phyloP scores from a whole-genome alignment of 2,329 filamentous ascomycete genomes.

The Elsinoe fawcettii region DNA sequence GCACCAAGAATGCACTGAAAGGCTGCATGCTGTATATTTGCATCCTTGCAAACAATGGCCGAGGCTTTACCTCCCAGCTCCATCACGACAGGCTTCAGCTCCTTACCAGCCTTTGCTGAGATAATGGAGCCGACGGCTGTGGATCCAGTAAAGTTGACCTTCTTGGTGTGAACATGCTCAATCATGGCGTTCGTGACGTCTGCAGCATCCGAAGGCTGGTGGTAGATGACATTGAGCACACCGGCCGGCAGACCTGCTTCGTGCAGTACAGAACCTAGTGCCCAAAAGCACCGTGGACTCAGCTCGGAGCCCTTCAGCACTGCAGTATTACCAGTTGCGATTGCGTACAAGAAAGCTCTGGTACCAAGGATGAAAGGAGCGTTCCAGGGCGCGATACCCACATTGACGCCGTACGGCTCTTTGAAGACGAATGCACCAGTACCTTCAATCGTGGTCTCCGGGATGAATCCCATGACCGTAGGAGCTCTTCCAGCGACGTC shows the following conservation, averaged over 20 bases:
- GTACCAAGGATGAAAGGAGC: slow-evolving; percentile 31
- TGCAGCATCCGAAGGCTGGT: slow-evolving; percentile 51
- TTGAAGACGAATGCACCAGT: slow-evolving; percentile 33
- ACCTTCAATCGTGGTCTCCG: slow-evolving; percentile 24
- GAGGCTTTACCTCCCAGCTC: slow-evolving; percentile 40
- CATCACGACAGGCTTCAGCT: slow-evolving; percentile 38
- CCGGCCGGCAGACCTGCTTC: slow-evolving; percentile 41
- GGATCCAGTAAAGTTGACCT: slow-evolving; percentile 31
- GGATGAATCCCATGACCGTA: slow-evolving; percentile 24
- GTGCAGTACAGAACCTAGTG: slow-evolving; percentile 32
- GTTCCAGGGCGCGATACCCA: slow-evolving; percentile 46
- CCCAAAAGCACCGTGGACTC: slow-evolving; percentile 33
- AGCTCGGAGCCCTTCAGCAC: slow-evolving; percentile 42
- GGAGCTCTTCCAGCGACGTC: slow-evolving; percentile 26
- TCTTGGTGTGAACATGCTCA: slow-evolving; percentile 26
- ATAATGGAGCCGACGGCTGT: slow-evolving; percentile 24
- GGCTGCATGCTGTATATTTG: slow-evolving; percentile 29
- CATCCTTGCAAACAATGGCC: slow-evolving; percentile 37
- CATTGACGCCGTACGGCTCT: slow-evolving; percentile 65
- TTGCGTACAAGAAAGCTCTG: slow-evolving; percentile 38
- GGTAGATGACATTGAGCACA: slow-evolving; percentile 46
- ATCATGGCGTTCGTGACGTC: slow-evolving; percentile 37
- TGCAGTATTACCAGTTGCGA: slow-evolving; percentile 40
- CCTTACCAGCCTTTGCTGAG: slow-evolving; percentile 27
- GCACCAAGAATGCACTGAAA: slow-evolving; percentile 15